Percentiles rank a stretch among this genome's conserved stretches.
These are phyloP conservation scores for Claviceps citrina DNA, from an alignment of 2,329 filamentous ascomycete genomes.

Conservation along the genomic window DNA sequence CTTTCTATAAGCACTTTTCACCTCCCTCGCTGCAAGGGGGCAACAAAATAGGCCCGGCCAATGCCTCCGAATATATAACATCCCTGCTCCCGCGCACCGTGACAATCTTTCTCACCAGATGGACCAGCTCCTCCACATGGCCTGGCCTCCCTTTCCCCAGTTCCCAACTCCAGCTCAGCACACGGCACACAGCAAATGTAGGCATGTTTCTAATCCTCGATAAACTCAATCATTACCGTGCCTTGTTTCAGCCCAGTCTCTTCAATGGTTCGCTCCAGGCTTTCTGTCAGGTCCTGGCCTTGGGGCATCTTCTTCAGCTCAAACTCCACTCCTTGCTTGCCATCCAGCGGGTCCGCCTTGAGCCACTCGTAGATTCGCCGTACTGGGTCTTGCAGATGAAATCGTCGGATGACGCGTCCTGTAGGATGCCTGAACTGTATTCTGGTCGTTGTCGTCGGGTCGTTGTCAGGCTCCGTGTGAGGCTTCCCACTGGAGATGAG, in stretches of 20 bases:
- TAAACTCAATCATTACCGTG: conserved; percentile 88
- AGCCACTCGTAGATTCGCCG: conserved; percentile 89
- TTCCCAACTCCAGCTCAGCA: no score
- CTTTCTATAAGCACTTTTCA: no score
- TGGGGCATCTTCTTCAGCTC: conserved; percentile 69
- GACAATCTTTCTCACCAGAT: no score
- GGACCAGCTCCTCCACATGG: no score
- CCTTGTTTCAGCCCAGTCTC: conserved; percentile 80
- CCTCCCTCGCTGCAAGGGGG: no score
- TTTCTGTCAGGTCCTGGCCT: conserved; percentile 68
- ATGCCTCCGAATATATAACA: no score
- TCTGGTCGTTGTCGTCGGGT: conserved; percentile 59
- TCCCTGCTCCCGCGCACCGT: no score
- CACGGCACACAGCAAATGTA: no score
- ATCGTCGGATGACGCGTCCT: conserved; percentile 77
- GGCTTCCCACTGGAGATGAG: conserved; percentile 56
- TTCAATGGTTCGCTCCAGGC: conserved; percentile 57
- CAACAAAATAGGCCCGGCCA: no score
- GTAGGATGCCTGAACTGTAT: conserved; percentile 85
- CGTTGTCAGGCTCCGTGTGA: conserved; percentile 62
- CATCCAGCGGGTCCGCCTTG: conserved; percentile 72
- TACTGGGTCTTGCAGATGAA: conserved; percentile 60
- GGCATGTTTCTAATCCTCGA: conserved; percentile 40
- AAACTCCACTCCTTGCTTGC: conserved; percentile 63
- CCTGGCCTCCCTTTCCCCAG: no score